Evolutionary conservation across 768 basidiomycete species (phyloP).

Genomic region (Leccinum obscurum): DNA sequence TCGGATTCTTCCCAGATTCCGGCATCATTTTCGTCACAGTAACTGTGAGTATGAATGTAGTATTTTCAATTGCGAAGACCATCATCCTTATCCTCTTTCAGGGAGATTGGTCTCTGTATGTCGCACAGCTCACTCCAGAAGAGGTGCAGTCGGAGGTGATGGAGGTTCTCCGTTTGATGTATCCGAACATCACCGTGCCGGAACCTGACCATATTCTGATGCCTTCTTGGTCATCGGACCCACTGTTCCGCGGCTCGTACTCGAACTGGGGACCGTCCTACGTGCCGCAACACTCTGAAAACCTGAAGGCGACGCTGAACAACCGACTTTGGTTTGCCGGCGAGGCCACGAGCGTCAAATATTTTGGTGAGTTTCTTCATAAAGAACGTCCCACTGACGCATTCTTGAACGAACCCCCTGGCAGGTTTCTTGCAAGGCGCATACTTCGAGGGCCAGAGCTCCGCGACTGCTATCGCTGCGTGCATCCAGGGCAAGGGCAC

Average conservation of each 20-base stretch:
- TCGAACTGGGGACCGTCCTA: slow-evolving; percentile 72
- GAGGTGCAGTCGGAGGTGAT: slow-evolving; percentile 55
- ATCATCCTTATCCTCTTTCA: slow-evolving; percentile 21
- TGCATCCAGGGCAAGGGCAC: slow-evolving; percentile 39
- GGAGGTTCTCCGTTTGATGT: slow-evolving; percentile 59
- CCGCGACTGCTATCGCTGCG: slow-evolving; percentile 39
- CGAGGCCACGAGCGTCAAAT: slow-evolving; percentile 57
- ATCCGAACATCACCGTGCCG: slow-evolving; percentile 52
- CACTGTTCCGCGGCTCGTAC: slow-evolving; percentile 48
- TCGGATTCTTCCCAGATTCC: slow-evolving; percentile 59
- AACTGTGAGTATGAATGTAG: slow-evolving; percentile 19
- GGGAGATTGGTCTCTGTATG: slow-evolving; percentile 62
- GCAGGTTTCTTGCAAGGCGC: slow-evolving; percentile 60
- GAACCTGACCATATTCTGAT: slow-evolving; percentile 57
- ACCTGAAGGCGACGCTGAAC: slow-evolving; percentile 54
- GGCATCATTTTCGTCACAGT: slow-evolving; percentile 41
- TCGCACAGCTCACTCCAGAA: slow-evolving; percentile 50
- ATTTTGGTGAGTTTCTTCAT: slow-evolving; percentile 48
- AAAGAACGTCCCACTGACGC: not conserved
- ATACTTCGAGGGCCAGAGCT: slow-evolving; percentile 51
- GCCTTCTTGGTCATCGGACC: slow-evolving; percentile 54
- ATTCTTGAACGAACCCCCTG: no score
- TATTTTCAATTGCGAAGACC: not conserved
- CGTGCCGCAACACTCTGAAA: slow-evolving; percentile 50
- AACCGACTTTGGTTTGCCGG: slow-evolving; percentile 60